Conservation (phyloP, 768 basidiomycete species). For the Tubosaeta sp. region DNA sequence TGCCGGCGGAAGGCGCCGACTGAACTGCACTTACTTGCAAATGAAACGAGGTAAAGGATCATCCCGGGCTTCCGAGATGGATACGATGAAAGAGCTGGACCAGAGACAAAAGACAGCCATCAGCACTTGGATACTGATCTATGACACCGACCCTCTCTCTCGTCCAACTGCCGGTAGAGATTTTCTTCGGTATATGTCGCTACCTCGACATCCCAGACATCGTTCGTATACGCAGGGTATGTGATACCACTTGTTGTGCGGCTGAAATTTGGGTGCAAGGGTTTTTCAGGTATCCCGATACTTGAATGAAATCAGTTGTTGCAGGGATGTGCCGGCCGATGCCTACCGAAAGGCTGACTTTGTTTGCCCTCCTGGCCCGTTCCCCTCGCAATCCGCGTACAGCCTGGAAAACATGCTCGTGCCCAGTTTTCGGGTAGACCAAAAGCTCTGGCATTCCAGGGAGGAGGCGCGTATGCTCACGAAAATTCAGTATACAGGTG, state of each 20-base stretch:
- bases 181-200: neutral
- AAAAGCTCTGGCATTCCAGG: neutral
- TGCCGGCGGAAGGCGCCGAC: constrained; percentile 41
- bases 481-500: neutral
- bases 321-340: neutral
- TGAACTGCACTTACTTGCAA: constrained; percentile 34
- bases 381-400: neutral
- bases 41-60: constrained; percentile 44
- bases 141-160: neutral
- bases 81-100: constrained; percentile 41
- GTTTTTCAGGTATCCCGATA: neutral
- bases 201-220: neutral
- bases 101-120: constrained; percentile 35
- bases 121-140: neutral
- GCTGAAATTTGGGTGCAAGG: neutral
- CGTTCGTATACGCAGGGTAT: neutral
- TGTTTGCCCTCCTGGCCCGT: neutral
- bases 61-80: constrained; percentile 45
- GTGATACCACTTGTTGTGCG: neutral
- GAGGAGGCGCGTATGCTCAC: neutral
- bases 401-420: neutral
- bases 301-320: neutral
- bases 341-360: neutral
- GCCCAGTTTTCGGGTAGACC: neutral
- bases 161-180: neutral